Evolutionary conservation across 257 asterid species (phyloP).

Genomic region (Capsicum chinense): DNA sequence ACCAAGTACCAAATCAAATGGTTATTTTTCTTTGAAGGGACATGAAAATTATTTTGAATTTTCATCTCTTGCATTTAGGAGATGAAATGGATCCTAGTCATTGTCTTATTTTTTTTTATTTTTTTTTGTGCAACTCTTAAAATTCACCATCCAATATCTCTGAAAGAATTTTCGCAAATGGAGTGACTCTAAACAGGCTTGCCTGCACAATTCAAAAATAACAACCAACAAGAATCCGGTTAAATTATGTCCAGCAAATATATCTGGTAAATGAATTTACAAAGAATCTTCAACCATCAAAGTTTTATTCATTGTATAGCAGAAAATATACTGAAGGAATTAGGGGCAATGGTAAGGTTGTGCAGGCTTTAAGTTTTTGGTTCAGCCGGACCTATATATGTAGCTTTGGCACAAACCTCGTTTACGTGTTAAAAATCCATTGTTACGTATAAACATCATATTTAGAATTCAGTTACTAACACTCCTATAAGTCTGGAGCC

Average conservation of each 20-base stretch:
- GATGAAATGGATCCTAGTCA: background rate
- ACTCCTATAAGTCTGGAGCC: no score
- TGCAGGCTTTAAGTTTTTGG: no score
- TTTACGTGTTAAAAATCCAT: no score
- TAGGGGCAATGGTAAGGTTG: background rate
- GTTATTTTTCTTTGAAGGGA: no score
- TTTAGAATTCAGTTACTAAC: no score
- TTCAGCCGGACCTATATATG: no score
- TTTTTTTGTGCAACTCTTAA: constrained; percentile 37
- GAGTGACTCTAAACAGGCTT: constrained; percentile 54
- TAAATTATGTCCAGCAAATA: background rate
- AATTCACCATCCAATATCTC: constrained; percentile 91
- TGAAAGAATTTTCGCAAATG: constrained; percentile 60
- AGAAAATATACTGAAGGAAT: background rate
- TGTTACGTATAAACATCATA: no score
- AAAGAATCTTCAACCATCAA: background rate
- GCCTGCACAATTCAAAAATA: constrained; percentile 51
- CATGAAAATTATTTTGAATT: no score
- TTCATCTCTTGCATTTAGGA: no score
- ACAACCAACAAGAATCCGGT: background rate
- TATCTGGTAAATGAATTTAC: background rate
- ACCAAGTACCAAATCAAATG: background rate
- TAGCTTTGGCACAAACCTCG: no score
- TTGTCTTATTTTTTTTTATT: no score
- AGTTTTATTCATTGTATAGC: background rate